Evolutionary conservation across 2,329 filamentous ascomycete species (phyloP), one percentile per base, ranked within the genome.

Genomic region (Trichophaea hybrida): DNA sequence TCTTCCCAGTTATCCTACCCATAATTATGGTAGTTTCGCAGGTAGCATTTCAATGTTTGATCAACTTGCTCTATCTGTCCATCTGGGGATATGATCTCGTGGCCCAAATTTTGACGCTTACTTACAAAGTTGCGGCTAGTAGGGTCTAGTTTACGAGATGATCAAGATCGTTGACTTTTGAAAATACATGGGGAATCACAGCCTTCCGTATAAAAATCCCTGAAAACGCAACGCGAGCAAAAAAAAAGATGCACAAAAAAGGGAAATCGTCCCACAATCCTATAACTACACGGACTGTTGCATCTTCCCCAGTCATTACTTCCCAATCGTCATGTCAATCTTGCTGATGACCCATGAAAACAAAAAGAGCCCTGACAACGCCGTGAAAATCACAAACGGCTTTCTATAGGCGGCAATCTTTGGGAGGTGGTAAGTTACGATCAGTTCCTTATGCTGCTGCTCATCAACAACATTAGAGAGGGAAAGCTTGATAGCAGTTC

Each of bases 391-490:
- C 31, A 91, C 81, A 17, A 94, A 66, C 0, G 93, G 93, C 76
- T 98, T 98, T 69, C 89, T 82, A 68, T 95, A 80, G 43, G 80
- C 81, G 33, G 87, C 85, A 2, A 78, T 70, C 66, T 85, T 77
- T 1, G 90, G 81, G 70, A 93, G 88, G 64, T 95, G 86, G 72
- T 98, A 98, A 1, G 86, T 67, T 71, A 78, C 85, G 67, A 95
- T 76, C 24, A 97, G 73, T 65, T 93, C 83, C 35, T 86, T 83
- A 69, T 90, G 88, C 57, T 90, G 80, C 69, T 90, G 81, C 67
- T 97, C 93, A 68, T 98, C 93, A 1, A 94, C 87, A 56, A 97
- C 76, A 72, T 96, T 97, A 67, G 83, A 78, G 6, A 88, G 87
- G 63, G 84, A 86, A 69, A 98, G 78, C 55, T 80, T 84, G 62